Evolutionary conservation across 345 rosid species (phyloP).

Genomic region (Reutealis trisperma): DNA sequence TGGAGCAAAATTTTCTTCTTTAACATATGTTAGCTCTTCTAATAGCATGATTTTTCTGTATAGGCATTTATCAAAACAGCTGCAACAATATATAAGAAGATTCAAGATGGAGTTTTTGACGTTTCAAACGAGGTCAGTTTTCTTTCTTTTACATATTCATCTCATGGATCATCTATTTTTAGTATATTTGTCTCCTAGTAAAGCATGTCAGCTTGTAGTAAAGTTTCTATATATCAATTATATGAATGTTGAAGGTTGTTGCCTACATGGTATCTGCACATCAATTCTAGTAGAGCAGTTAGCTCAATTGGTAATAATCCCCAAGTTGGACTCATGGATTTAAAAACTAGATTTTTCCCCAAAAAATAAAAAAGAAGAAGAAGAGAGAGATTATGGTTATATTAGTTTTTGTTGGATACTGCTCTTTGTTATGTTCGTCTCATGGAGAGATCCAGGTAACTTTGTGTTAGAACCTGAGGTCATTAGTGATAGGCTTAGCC

Average conservation of each 20-base stretch:
- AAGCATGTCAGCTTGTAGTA: neutral
- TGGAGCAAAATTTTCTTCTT: neutral
- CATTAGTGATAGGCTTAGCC: too few species aligned
- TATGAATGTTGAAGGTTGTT: neutral
- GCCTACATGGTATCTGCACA: neutral
- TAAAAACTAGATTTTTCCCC: neutral
- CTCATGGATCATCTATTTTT: neutral
- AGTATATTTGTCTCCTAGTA: neutral
- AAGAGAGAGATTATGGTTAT: neutral
- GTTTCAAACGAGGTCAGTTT: slow-evolving; percentile 80
- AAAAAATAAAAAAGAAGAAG: neutral
- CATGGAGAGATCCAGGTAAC: neutral
- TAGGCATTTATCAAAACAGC: slow-evolving; percentile 97
- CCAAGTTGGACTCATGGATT: neutral
- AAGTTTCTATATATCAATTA: neutral
- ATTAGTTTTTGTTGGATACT: neutral
- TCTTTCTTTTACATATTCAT: slow-evolving; percentile 5
- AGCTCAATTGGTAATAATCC: neutral
- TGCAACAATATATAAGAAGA: slow-evolving; percentile 91
- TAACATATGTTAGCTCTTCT: neutral
- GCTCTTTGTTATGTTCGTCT: neutral
- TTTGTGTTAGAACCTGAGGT: too few species aligned
- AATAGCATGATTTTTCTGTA: neutral
- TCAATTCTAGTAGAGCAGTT: too few species aligned
- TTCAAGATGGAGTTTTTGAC: slow-evolving; percentile 97